Base-by-base conservation (phyloP, 768 basidiomycete genomes). In the Rickenella mellea region DNA sequence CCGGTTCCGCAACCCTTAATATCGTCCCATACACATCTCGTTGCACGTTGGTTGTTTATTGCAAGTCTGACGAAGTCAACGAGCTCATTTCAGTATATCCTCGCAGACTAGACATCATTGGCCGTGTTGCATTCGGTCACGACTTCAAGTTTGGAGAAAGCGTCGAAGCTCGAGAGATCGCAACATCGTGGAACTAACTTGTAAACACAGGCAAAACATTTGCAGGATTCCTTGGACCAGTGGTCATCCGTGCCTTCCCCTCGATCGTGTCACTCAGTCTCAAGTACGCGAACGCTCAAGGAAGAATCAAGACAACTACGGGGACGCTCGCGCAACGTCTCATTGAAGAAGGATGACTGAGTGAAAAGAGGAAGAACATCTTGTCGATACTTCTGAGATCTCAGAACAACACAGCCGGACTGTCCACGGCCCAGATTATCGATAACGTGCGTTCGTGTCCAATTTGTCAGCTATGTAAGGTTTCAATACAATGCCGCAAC, bases 161-260 rank as follows among this genome's bases (percentile, higher is more conserved):
- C 31, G 45, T 44, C 15, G 57, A 59, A n/a, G 56, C 56, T 1
- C 51, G 47, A 8, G 52, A 49, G n/a, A 60, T 60, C 40, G 21
- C 27, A 33, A 43, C 39, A 6, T 50, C 59, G 21, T 60, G 57
- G 57, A 29, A 45, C 2, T 19, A 46, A 8, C 55, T 55, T 27
- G 51, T 56, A 8, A 43, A 46, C 14, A 45, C 41, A 20, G 48
- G 51, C 12, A 49, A 48, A n/a, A 48, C 44, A 9, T 48, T 48
- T 20, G 27, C 50, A 11, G 55, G 51, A 1, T 59, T 59, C 29
- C 39, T 60, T 19, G 60, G 55, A 8, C 55, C 59, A 9, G 44
- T 61, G n/a, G 42, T 61, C 15, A 48, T 62, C 24, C 52, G 56
- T 33, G 47, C 52, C 31, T 48, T 60, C 39, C 61, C 61, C 11